Conservation (phyloP, 768 basidiomycete species). For the Russula compacta region DNA sequence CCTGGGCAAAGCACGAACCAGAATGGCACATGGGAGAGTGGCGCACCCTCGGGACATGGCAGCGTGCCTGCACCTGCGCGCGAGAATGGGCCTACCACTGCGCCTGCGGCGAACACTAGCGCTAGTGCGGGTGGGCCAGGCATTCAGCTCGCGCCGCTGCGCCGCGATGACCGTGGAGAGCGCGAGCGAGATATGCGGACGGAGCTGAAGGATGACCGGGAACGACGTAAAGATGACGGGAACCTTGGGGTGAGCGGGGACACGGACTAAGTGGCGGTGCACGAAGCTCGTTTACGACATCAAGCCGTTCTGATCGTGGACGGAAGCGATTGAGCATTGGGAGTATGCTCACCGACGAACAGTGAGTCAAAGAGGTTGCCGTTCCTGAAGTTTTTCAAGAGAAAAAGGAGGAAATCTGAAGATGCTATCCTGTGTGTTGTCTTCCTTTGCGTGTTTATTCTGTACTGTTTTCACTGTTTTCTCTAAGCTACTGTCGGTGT, state of each 20-base stretch:
- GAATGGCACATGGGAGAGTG: constrained; percentile 4
- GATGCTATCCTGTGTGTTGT: neutral
- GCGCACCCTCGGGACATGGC: neutral
- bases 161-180: constrained; percentile 3
- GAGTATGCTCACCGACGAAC: constrained; percentile 7
- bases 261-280: neutral
- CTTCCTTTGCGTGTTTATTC: neutral
- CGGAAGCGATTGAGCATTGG: constrained; percentile 16
- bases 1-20: neutral
- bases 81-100: neutral
- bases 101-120: neutral
- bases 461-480: neutral
- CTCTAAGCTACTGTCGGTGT: neutral
- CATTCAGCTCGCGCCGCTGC: constrained; percentile 14
- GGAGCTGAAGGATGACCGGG: constrained; percentile 14
- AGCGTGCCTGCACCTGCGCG: neutral
- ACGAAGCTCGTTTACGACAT: neutral
- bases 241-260: constrained; percentile 1
- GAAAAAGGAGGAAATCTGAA: neutral
- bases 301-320: neutral
- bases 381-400: neutral
- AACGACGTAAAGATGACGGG: constrained; percentile 11
- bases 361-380: neutral
- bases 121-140: neutral
- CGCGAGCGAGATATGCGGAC: constrained; percentile 6